Evolutionary conservation across 805 yeast genomes (phyloP).

Genomic region (Hanseniaspora taiwanica): DNA sequence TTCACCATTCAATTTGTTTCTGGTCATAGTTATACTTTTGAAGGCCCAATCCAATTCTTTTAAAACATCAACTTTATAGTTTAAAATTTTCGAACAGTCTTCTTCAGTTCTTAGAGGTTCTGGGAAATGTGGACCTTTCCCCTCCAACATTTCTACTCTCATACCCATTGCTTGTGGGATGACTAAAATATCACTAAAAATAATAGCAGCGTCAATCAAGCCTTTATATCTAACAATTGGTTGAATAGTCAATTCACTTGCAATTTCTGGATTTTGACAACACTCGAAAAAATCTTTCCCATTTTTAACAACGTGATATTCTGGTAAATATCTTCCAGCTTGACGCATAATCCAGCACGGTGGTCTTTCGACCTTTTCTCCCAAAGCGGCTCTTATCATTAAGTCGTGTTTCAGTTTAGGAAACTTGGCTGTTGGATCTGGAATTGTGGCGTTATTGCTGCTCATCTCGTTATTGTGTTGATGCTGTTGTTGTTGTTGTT

Average conservation of each 20-base stretch:
- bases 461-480: constrained; percentile 6
- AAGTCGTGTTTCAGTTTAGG: constrained; percentile 80
- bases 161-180: constrained; percentile 98
- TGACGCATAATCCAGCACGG: constrained; percentile 98
- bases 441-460: not conserved
- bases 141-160: constrained; percentile 86
- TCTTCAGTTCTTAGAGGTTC: constrained; percentile 67
- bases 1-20: constrained; percentile 72
- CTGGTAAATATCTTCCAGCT: constrained; percentile 89
- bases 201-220: constrained; percentile 89
- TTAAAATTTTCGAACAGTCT: constrained; percentile 44
- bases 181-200: constrained; percentile 88
- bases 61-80: constrained; percentile 53
- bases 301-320: constrained; percentile 81
- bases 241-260: constrained; percentile 88
- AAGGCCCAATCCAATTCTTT: constrained; percentile 89
- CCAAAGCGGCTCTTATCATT: constrained; percentile 82
- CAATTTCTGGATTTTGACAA: constrained; percentile 90
- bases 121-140: constrained; percentile 87
- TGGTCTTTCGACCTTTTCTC: constrained; percentile 86
- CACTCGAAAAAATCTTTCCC: constrained; percentile 83
- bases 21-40: constrained; percentile 83
- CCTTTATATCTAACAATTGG: constrained; percentile 87
- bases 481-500: constrained; percentile 5
- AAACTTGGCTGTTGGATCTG: constrained; percentile 28